phyloP scores from a whole-genome alignment of 495 filamentous ascomycete species.

The Aspergillus homomorphus region DNA sequence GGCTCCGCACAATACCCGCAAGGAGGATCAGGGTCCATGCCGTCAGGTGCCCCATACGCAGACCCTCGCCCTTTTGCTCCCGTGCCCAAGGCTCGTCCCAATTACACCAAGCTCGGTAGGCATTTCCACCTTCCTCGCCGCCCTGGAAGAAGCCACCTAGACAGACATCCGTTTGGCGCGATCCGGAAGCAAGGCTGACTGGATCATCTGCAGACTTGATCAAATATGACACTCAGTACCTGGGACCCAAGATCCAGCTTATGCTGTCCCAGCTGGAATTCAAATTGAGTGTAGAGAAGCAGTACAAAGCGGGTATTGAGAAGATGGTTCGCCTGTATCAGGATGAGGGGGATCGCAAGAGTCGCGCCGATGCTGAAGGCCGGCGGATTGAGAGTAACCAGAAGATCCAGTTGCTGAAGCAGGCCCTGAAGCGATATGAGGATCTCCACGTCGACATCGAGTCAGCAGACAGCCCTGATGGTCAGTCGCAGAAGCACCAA shows the following conservation, averaged over 20 bases:
- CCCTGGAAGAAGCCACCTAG: not conserved
- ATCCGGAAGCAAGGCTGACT: slow-evolving; percentile 7
- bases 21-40: slow-evolving; percentile 67
- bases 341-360: slow-evolving; percentile 97
- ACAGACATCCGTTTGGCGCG: not conserved
- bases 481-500: slow-evolving; percentile 43
- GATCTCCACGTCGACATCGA: slow-evolving; percentile 97
- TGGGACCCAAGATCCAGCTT: slow-evolving; percentile 95
- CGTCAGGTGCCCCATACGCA: slow-evolving; percentile 74
- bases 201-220: slow-evolving; percentile 69
- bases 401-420: slow-evolving; percentile 94
- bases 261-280: slow-evolving; percentile 99
- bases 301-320: slow-evolving; percentile 98
- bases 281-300: slow-evolving; percentile 97
- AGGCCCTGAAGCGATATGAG: slow-evolving; percentile 94
- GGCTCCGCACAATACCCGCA: slow-evolving; percentile 54
- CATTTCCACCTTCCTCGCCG: not conserved
- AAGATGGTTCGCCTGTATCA: slow-evolving; percentile 99
- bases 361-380: slow-evolving; percentile 84
- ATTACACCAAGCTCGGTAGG: slow-evolving; percentile 93
- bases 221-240: slow-evolving; percentile 94
- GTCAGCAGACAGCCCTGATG: slow-evolving; percentile 73
- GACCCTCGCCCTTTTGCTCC: slow-evolving; percentile 66
- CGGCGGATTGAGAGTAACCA: slow-evolving; percentile 91
- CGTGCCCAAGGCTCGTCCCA: slow-evolving; percentile 72